Conservation (phyloP, 1,284 basidiomycete species). For the Trichosporon ovoides region DNA sequence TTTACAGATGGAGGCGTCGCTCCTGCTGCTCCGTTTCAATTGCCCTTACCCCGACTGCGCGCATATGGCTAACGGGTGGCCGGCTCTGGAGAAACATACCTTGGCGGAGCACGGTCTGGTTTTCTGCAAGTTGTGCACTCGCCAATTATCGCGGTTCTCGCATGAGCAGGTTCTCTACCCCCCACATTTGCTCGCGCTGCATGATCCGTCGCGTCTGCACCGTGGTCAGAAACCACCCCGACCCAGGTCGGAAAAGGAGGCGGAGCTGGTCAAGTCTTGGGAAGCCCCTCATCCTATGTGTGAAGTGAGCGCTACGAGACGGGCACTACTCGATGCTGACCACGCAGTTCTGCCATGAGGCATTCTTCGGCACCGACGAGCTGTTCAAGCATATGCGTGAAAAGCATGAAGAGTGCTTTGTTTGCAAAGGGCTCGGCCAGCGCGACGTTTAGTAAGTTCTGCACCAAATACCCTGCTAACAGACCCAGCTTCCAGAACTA, state of each 20-base stretch:
- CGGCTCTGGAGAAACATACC: conserved; percentile 66
- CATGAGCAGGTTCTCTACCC: conserved; percentile 90
- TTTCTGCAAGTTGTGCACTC: conserved; percentile 85
- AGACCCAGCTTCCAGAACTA: conserved; percentile 70
- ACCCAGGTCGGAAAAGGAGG: conserved; percentile 38
- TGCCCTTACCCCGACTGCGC: conserved; percentile 76
- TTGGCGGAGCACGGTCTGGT: conserved; percentile 60
- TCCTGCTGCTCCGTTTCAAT: conserved; percentile 83
- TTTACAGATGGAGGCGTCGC: conserved; percentile 73
- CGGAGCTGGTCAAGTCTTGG: conserved; percentile 44
- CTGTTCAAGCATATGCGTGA: conserved; percentile 92
- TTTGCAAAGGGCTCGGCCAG: conserved; percentile 77
- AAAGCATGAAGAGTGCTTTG: conserved; percentile 90
- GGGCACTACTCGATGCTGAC: conserved; percentile 27
- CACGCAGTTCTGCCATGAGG: conserved; percentile 76
- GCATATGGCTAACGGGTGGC: conserved; percentile 80
- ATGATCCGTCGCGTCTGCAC: conserved; percentile 68
- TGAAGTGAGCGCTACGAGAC: conserved; percentile 50
- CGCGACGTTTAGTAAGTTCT: conserved; percentile 74
- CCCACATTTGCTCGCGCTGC: conserved; percentile 61
- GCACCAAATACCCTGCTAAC: neutral
- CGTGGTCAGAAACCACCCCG: conserved; percentile 48
- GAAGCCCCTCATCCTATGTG: conserved; percentile 50
- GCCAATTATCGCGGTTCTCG: conserved; percentile 87
- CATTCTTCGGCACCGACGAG: conserved; percentile 87